These are phyloP conservation scores for Aspergillus wentii DNA, from an alignment of 495 filamentous ascomycete species.

Conservation along the genomic window DNA sequence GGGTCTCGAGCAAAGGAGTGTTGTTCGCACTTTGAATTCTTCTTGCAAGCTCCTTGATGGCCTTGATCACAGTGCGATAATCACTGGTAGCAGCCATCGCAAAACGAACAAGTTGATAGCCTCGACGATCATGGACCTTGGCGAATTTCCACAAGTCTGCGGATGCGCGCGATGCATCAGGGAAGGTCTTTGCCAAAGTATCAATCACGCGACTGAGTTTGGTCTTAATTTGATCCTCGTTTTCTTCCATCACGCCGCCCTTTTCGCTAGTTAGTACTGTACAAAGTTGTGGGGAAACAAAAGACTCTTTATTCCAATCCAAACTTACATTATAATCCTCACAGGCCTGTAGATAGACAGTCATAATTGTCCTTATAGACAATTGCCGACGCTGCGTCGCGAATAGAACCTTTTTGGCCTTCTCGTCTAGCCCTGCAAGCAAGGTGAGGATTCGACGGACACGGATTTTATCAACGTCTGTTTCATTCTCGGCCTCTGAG, in stretches of 20 bases:
- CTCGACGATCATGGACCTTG: slow-evolving; percentile 84
- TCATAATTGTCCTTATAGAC: slow-evolving; percentile 62
- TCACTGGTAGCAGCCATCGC: slow-evolving; percentile 83
- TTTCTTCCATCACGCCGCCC: slow-evolving; percentile 74
- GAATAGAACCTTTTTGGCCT: slow-evolving; percentile 82
- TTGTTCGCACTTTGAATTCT: slow-evolving; percentile 64
- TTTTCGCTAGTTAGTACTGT: slow-evolving; percentile 26
- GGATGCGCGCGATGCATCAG: slow-evolving; percentile 61
- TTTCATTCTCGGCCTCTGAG: slow-evolving; percentile 43
- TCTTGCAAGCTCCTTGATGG: slow-evolving; percentile 84
- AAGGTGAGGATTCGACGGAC: slow-evolving; percentile 81
- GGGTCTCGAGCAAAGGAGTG: slow-evolving; percentile 63
- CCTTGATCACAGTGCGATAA: slow-evolving; percentile 82
- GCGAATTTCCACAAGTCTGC: slow-evolving; percentile 85
- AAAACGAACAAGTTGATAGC: slow-evolving; percentile 83
- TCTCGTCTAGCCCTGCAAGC: slow-evolving; percentile 69
- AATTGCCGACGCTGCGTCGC: slow-evolving; percentile 74
- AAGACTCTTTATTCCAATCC: background rate
- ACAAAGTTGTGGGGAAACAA: slow-evolving; percentile 3
- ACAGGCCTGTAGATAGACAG: slow-evolving; percentile 69
- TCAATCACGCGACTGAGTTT: slow-evolving; percentile 62
- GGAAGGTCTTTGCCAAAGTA: slow-evolving; percentile 67
- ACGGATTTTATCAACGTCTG: slow-evolving; percentile 77
- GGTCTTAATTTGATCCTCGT: slow-evolving; percentile 60
- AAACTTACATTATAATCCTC: slow-evolving; percentile 69